phyloP scores from a whole-genome alignment of 2,329 filamentous ascomycete genomes.

The Stagonosporopsis cucurbitacearum region DNA sequence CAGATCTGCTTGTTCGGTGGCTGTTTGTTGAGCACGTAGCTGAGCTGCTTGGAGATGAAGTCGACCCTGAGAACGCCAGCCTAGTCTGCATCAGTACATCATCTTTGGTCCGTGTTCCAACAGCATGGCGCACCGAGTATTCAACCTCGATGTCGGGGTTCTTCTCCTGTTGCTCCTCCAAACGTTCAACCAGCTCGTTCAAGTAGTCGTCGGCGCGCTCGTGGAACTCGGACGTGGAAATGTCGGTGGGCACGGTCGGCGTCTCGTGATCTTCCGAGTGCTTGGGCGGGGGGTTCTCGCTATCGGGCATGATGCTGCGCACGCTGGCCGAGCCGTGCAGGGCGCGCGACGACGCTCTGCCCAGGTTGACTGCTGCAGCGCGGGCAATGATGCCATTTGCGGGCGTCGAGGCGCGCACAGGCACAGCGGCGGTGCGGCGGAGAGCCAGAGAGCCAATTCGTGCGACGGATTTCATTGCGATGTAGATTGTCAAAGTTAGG shows the following conservation, averaged over 20 bases:
- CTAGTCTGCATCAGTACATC: conserved; percentile 55
- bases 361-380: conserved; percentile 17
- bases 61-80: conserved; percentile 83
- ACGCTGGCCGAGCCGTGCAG: conserved; percentile 37
- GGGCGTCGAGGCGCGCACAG: conserved; percentile 28
- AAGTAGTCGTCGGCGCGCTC: conserved; percentile 78
- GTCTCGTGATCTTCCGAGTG: conserved; percentile 44
- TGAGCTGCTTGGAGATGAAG: conserved; percentile 70
- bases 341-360: conserved; percentile 22
- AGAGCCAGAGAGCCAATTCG: conserved; percentile 29
- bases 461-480: conserved; percentile 34
- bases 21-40: conserved; percentile 97
- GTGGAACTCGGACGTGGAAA: conserved; percentile 77
- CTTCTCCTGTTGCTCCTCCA: conserved; percentile 78
- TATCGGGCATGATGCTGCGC: conserved; percentile 54
- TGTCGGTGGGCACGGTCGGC: conserved; percentile 64
- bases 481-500: background rate
- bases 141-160: conserved; percentile 84
- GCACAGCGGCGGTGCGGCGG: conserved; percentile 31
- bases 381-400: conserved; percentile 38
- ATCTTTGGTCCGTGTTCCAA: background rate
- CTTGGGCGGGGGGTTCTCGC: conserved; percentile 48
- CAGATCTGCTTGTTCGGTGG: conserved; percentile 97
- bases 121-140: conserved; percentile 69
- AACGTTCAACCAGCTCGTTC: conserved; percentile 60